A percentile compares a stretch with the other conserved stretches of the same genome.
Evolutionary conservation across 2,329 filamentous ascomycete genomes (phyloP).

Genomic region (Fusarium sp.): DNA sequence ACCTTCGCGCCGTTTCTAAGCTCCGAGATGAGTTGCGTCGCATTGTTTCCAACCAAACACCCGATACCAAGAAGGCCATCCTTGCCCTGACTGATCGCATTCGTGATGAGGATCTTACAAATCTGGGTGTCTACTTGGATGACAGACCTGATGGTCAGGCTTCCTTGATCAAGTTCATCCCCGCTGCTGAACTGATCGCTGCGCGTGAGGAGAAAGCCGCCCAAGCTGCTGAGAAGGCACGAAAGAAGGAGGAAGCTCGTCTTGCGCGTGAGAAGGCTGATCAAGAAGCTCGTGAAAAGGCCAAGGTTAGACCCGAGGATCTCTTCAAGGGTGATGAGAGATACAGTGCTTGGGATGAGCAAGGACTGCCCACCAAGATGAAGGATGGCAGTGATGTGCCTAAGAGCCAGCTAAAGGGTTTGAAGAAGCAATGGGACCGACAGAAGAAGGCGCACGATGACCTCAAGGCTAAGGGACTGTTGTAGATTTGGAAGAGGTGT

Average conservation of each 20-base stretch:
- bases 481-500: conserved; percentile 35
- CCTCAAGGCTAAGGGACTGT: conserved; percentile 52
- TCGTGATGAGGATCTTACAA: conserved; percentile 83
- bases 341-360: conserved; percentile 84
- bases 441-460: conserved; percentile 89
- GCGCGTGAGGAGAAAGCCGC: conserved; percentile 70
- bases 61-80: conserved; percentile 75
- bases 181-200: conserved; percentile 67
- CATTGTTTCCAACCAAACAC: conserved; percentile 60
- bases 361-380: conserved; percentile 83
- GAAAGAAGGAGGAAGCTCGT: conserved; percentile 67
- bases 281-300: conserved; percentile 68
- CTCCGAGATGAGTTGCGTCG: conserved; percentile 73
- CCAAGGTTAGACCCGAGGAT: conserved; percentile 65
- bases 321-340: conserved; percentile 69
- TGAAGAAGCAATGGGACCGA: conserved; percentile 89
- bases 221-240: conserved; percentile 70
- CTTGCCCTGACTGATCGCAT: conserved; percentile 83
- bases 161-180: conserved; percentile 78
- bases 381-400: conserved; percentile 82
- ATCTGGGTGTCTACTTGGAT: conserved; percentile 88
- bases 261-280: conserved; percentile 64
- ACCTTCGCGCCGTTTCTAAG: conserved; percentile 65
- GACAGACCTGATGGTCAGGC: conserved; percentile 76
- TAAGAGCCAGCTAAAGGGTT: conserved; percentile 83